Base-by-base conservation (phyloP, 805 yeast species). In the Candida cerambycidarum region DNA sequence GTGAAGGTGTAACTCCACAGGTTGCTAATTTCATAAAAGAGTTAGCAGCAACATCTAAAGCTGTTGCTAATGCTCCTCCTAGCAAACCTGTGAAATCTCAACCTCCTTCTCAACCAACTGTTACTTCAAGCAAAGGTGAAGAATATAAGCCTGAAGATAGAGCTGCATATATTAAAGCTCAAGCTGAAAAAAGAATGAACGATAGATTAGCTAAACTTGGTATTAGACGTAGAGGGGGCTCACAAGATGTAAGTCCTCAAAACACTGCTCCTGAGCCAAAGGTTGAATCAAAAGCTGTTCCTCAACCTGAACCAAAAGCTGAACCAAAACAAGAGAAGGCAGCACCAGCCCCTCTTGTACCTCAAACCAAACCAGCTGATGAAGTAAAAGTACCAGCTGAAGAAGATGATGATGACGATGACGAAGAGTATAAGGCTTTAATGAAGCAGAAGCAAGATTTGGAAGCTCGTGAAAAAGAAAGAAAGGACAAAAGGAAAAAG, bases 161-260 rank as follows among this genome's bases (percentile, higher is more conserved):
- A 46, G 78, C 93, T 4, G 84, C 87, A n/a, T 76, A 79, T 54
- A 80, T 88, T 41, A 89, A 87, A 60, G 92, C 89, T 13, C 92
- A 86, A 56, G 76, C 77, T 1, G 81, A 82, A 55, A 68, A 69
- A 62, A 78, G 86, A 62, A 89, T 89, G 97, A 82, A 81, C 47
- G 95, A 86, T 54, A 74, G 89, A 54, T 71, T 89, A 55, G 95
- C 95, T 2, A 85, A 82, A 48, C 72, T 89, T 44, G 96, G 96
- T 2, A 76, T 88, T 45, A 69, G 80, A 57, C 63, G 66, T 44
- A 58, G 57, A 47, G 48, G 53, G 13, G 44, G 35, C 3, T 16
- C 29, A 19, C 18, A 19, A 21, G 37, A 30, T 11, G 33, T 25
- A 8, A 34, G 23, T 28, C 32, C 42, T 23, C 38, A 32, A 18